Evolutionary conservation across 1,139 yeast species (phyloP), one percentile per base, ranked within the genome.

Genomic region (Geotrichum carabidarum): DNA sequence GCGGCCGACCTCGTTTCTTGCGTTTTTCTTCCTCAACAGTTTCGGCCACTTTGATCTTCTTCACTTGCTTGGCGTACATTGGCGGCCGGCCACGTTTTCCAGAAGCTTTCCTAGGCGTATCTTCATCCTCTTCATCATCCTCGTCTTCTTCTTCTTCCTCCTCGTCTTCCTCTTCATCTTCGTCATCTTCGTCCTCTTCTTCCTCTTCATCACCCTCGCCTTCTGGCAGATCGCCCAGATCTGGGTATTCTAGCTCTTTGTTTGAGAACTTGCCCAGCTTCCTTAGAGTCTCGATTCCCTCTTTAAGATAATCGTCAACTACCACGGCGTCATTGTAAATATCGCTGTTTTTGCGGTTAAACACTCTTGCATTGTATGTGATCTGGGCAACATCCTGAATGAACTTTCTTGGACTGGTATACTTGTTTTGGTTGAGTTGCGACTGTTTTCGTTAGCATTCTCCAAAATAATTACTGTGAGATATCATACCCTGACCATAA

Each of bases 1-100:
- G 98, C 7, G 98, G 98, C 65, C 97, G 81, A 42, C 97, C 97
- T 65, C 98, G 78, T 69, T 88, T 83, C 53, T 82, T 81, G 60
- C 90, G 85, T 53, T 81, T 77, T 59, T 82, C 86, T 22, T 40
- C 43, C 22, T 72, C 74, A 6, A 55, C 51, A n/a, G 53, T 32
- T 41, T 53, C 52, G 3, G 54, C 40, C 9, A 55, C 48, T 12
- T 63, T 37, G 61, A 63, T 36, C 60, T 62, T 48, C 60, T 62
- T 34, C 61, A 59, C 30, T 59, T 53, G 42, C 65, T 60, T 43
- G 62, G 61, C 34, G 60, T 22, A 67, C 64, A 41, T 57, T 22
- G 69, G 63, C 15, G 63, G 64, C 15, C 65, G 62, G 14, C 68
- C 57, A 15, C 65, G 61, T 32, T 62, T 59, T 14, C 57, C 56